Conservation (phyloP, 768 basidiomycete genomes). For the Panaeolus cyanescens region DNA sequence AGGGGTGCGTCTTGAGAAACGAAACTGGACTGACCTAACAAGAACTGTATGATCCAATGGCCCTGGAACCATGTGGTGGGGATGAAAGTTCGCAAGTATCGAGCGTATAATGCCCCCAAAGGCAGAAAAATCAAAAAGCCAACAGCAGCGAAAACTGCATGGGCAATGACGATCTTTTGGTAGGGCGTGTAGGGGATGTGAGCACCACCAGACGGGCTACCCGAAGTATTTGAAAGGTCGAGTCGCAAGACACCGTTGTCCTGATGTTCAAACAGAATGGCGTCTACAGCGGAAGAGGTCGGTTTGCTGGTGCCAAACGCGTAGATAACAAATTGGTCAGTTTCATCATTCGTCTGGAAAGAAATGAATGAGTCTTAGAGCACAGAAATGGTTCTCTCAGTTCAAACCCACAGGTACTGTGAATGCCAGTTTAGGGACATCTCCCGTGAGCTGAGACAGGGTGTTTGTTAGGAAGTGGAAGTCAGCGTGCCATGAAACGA, state of each 20-base stretch:
- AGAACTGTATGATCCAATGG: slow-evolving; percentile 54
- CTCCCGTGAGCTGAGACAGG: slow-evolving; percentile 36
- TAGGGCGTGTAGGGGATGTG: slow-evolving; percentile 43
- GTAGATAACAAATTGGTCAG: slow-evolving; percentile 53
- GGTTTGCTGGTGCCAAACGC: slow-evolving; percentile 58
- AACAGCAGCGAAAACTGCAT: slow-evolving; percentile 50
- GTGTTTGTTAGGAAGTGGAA: neutral
- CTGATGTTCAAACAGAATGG: slow-evolving; percentile 49
- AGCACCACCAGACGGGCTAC: slow-evolving; percentile 14
- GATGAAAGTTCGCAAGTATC: slow-evolving; percentile 51
- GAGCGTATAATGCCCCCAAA: slow-evolving; percentile 52
- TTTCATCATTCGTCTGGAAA: slow-evolving; percentile 42
- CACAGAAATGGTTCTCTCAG: neutral
- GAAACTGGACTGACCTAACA: slow-evolving; percentile 38
- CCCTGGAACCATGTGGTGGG: slow-evolving; percentile 48
- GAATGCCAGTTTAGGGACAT: slow-evolving; percentile 48
- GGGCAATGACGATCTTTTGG: slow-evolving; percentile 54
- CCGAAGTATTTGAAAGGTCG: slow-evolving; percentile 47
- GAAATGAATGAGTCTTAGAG: neutral
- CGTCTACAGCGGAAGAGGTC: slow-evolving; percentile 41
- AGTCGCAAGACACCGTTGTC: slow-evolving; percentile 42
- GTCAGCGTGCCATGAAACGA: neutral
- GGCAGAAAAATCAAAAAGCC: slow-evolving; percentile 59
- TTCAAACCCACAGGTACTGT: slow-evolving; percentile 47
- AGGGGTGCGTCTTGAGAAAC: slow-evolving; percentile 15